A percentile compares a stretch with the other conserved stretches of the same genome.
phyloP scores from a whole-genome alignment of 169 alveolate genomes.

The Cryptosporidium bovis region DNA sequence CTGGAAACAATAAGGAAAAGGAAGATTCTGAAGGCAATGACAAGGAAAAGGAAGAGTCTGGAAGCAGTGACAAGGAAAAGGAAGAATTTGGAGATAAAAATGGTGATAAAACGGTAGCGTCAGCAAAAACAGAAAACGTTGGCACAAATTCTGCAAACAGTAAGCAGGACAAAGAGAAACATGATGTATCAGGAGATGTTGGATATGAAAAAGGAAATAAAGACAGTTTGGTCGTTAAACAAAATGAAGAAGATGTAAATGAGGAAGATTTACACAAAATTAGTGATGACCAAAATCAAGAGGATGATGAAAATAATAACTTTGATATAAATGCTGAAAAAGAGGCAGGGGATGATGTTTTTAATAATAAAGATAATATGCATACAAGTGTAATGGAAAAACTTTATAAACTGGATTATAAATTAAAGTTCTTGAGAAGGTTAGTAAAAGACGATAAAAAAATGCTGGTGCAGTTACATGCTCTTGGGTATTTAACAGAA shows the following conservation, averaged over 20 bases:
- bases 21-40: conserved; percentile 42
- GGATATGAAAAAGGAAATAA: too few relatives aligned
- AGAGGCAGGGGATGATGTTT: not conserved
- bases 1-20: too few relatives aligned
- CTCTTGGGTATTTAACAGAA: conserved; percentile 51
- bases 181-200: too few relatives aligned
- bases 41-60: not conserved
- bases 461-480: conserved; percentile 48
- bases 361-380: not conserved
- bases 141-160: too few relatives aligned
- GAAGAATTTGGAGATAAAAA: not conserved
- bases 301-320: conserved; percentile 17
- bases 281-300: not conserved
- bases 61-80: not conserved
- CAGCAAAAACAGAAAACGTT: not conserved
- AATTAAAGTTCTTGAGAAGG: conserved; percentile 31
- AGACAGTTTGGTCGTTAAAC: too few relatives aligned
- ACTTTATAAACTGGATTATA: conserved; percentile 49
- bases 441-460: conserved; percentile 40
- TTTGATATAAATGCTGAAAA: not conserved
- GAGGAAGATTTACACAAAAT: not conserved
- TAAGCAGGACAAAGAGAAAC: too few relatives aligned
- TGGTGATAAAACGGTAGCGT: conserved; percentile 37
- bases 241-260: conserved; percentile 31
- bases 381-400: conserved; percentile 60